Base-by-base conservation (phyloP, 495 filamentous ascomycete species). In the Penicillium maclennaniae region DNA sequence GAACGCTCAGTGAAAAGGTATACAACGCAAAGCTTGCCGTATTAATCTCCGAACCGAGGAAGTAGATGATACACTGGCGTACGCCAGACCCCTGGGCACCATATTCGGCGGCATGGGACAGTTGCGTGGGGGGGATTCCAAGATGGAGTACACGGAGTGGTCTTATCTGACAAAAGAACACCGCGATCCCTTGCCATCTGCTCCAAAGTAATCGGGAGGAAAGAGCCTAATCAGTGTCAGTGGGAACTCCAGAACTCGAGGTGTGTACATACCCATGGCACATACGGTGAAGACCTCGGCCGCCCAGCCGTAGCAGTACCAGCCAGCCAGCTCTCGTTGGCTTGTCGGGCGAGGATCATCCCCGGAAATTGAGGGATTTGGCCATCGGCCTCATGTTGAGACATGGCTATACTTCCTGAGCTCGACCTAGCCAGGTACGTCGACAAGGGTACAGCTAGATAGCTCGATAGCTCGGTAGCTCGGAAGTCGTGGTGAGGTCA, bases 1-100 rank as follows among this genome's bases (percentile, higher is more conserved):
- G 66, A 2, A 98, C 93, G 69, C 88, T 93, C 53, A 96, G 69
- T 43, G 90, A 95, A 69, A 97, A 97, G 5, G 89, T 96, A 73
- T 97, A 98, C 87, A 98, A 91, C 52, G 95, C 93, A 69, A 97
- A 97, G 72, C 89, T 95, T 16, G 93, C 92, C 9, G 93, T 96
- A 70, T 96, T 97, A 64, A 98, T 85, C 58, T 96, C 87, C 48
- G 83, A 69, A 6, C 93, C 93, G 41, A 95, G 70, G 8, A 98
- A 70, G 51, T 84, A 82, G 59, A 97, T 80, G 45, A 97, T 75
- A 61, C 93, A 98, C 63, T 95, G 91, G 25, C 80, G 80, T n/a
- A 62, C 49, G 31, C 71, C 65, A 39, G 59, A 61, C 47, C 48
- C 50, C 47, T 51, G 45, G 20, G 68, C 63, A 38, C 68, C 65